Percentiles rank a stretch among this genome's conserved stretches.
phyloP scores from a whole-genome alignment of 2,329 filamentous ascomycete genomes.

The Cadophora luteo-olivacea region DNA sequence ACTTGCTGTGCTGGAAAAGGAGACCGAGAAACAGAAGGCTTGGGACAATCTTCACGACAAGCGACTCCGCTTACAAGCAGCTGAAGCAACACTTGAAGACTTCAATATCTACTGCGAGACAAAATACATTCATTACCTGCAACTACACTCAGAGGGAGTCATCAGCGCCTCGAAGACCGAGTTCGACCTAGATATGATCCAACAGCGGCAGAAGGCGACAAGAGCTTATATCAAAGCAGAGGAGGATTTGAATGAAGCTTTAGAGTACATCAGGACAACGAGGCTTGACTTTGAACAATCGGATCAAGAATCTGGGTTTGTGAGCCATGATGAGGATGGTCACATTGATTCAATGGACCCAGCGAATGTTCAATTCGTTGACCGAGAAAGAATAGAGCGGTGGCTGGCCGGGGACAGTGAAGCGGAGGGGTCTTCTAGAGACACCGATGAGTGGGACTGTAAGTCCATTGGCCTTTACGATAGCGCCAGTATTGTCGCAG shows the following conservation, averaged over 20 bases:
- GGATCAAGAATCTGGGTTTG: constrained; percentile 5
- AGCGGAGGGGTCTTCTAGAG: not conserved
- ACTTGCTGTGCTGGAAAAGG: not conserved
- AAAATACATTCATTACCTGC: not conserved
- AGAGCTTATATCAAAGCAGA: not conserved
- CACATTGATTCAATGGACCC: constrained; percentile 5
- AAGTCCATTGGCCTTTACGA: not conserved
- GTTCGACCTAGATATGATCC: not conserved
- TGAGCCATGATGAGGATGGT: not conserved
- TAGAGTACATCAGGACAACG: not conserved
- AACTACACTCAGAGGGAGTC: not conserved
- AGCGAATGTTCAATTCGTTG: not conserved
- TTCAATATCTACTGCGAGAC: not conserved
- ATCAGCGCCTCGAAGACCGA: not conserved
- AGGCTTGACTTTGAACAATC: not conserved
- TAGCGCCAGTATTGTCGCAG: not conserved
- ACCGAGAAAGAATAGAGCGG: not conserved
- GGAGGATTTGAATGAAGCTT: not conserved
- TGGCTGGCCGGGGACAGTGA: not conserved
- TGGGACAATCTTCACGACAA: not conserved
- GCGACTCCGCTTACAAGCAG: not conserved
- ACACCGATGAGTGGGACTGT: constrained; percentile 4
- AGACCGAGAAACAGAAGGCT: not conserved
- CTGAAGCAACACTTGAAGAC: not conserved
- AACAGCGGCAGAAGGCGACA: not conserved